These are phyloP conservation scores for Penicillium antarcticum DNA, from an alignment of 495 filamentous ascomycete genomes.

Conservation along the genomic window DNA sequence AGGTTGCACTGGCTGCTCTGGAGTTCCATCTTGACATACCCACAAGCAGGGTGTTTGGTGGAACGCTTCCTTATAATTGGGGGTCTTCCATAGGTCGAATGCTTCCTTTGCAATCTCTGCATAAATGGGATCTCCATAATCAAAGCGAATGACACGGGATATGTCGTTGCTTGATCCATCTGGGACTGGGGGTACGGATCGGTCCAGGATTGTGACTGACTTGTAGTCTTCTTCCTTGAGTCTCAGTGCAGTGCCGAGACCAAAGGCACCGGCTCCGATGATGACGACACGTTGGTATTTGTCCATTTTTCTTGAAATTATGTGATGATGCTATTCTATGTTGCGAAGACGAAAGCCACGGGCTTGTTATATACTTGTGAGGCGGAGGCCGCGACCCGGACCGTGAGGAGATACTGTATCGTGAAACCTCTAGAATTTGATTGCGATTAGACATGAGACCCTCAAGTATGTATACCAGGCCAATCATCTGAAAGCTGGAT, in stretches of 20 bases:
- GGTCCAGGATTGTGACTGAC: constrained; percentile 63
- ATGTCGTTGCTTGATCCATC: constrained; percentile 63
- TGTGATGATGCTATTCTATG: neutral
- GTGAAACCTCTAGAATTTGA: too few species aligned
- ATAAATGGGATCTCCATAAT: constrained; percentile 69
- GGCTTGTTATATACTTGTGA: neutral
- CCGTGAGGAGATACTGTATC: neutral
- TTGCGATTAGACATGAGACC: too few species aligned
- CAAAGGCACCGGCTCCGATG: constrained; percentile 69
- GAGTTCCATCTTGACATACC: constrained; percentile 22
- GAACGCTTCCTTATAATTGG: constrained; percentile 30
- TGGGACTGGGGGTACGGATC: constrained; percentile 52
- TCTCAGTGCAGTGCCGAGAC: constrained; percentile 58
- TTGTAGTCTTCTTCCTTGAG: constrained; percentile 51
- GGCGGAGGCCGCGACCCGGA: neutral
- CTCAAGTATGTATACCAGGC: too few species aligned
- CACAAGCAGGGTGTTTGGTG: constrained; percentile 31
- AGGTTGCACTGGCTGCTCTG: constrained; percentile 37
- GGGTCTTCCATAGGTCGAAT: constrained; percentile 60
- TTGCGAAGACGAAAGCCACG: neutral
- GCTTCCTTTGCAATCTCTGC: constrained; percentile 61
- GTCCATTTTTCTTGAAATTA: constrained; percentile 11
- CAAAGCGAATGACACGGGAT: constrained; percentile 68
- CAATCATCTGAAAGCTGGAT: too few species aligned
- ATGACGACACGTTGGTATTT: constrained; percentile 53